A percentile compares a stretch with the other conserved stretches of the same genome.
Evolutionary conservation across 1,139 yeast species (phyloP).

Genomic region (Saccharomyces hybrid): DNA sequence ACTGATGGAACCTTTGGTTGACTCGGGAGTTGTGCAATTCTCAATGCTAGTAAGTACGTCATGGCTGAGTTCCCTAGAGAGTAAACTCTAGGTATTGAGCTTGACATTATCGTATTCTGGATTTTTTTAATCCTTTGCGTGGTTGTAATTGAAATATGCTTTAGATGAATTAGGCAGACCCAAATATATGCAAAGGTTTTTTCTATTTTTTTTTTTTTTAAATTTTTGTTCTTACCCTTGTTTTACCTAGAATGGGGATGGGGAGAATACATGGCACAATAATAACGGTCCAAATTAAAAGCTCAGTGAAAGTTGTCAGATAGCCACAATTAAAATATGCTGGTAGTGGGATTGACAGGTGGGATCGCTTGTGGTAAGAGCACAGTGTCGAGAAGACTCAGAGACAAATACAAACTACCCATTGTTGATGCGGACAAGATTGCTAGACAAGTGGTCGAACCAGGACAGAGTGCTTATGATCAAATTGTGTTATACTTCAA

Average conservation of each 20-base stretch:
- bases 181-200: background rate
- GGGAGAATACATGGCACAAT: background rate
- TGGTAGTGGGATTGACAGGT: slow-evolving; percentile 88
- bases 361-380: slow-evolving; percentile 96
- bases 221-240: background rate
- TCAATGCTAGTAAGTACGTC: slow-evolving; percentile 31
- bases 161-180: background rate
- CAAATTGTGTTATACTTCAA: slow-evolving; percentile 56
- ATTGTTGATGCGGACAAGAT: slow-evolving; percentile 86
- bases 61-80: slow-evolving; percentile 43
- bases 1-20: slow-evolving; percentile 36
- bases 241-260: background rate
- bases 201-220: background rate
- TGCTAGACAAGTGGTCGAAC: slow-evolving; percentile 78
- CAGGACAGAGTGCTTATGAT: slow-evolving; percentile 65
- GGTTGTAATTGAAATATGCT: background rate
- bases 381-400: slow-evolving; percentile 63
- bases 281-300: background rate
- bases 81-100: slow-evolving; percentile 30
- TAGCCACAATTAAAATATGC: slow-evolving; percentile 43
- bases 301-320: background rate
- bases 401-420: slow-evolving; percentile 45
- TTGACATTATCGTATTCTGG: slow-evolving; percentile 2
- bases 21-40: slow-evolving; percentile 33
- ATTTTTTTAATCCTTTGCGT: background rate